These are phyloP conservation scores for Logfia minima DNA, from an alignment of 129 eudicot species.

Conservation along the genomic window DNA sequence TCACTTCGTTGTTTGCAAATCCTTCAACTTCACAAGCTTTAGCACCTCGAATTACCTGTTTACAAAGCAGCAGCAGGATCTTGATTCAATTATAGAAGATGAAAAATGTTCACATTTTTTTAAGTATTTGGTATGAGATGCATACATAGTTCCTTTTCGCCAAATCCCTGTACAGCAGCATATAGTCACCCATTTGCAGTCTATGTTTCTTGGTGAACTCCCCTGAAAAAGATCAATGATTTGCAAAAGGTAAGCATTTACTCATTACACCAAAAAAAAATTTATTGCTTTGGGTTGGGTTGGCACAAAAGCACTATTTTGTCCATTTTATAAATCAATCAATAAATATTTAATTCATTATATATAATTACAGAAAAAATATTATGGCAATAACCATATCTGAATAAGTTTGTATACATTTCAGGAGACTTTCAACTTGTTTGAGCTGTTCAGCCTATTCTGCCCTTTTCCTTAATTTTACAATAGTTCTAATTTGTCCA, in stretches of 20 bases:
- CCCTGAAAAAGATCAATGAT: conserved; percentile 45
- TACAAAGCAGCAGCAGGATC: not conserved
- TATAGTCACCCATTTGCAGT: conserved; percentile 57
- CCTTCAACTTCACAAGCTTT: conserved; percentile 38
- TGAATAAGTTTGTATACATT: not conserved
- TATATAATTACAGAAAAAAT: not conserved
- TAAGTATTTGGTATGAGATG: conserved; percentile 2
- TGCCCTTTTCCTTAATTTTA: not conserved
- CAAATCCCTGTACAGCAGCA: conserved; percentile 51
- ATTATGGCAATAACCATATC: not conserved
- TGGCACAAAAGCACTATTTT: not conserved
- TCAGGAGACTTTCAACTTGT: not conserved
- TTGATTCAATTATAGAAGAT: not conserved
- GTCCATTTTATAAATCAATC: not conserved
- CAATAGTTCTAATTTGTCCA: not conserved
- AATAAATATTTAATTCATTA: not conserved
- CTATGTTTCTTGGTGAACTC: conserved; percentile 54
- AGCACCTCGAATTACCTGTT: conserved; percentile 54
- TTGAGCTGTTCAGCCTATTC: not conserved
- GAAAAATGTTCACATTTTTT: not conserved
- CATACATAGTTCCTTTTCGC: conserved; percentile 55
- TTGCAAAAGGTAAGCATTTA: not conserved
- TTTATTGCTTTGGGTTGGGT: not conserved
- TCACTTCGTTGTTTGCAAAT: conserved; percentile 5
- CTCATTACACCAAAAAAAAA: not conserved